Evolutionary conservation across 768 basidiomycete genomes (phyloP).

Genomic region (Tulasnella sp.): DNA sequence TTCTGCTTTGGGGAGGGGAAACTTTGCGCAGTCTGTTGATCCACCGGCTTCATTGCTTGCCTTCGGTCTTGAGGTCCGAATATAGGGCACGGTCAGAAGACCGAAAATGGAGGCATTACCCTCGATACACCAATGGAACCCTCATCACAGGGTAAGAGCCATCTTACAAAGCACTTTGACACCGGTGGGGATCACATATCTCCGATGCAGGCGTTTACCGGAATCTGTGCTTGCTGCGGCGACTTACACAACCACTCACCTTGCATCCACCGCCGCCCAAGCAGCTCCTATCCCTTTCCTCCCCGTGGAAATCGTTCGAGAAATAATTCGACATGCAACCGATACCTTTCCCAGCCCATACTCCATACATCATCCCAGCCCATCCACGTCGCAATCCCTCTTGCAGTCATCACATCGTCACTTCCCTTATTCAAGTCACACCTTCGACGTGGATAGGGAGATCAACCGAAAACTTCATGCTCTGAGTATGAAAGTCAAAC

Average conservation of each 20-base stretch:
- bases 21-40: too few relatives aligned
- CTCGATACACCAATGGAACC: not conserved
- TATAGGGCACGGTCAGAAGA: not conserved
- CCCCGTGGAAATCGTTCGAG: not conserved
- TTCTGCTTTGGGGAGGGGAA: too few relatives aligned
- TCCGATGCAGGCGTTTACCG: not conserved
- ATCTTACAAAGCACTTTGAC: not conserved
- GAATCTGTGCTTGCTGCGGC: not conserved
- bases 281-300: not conserved
- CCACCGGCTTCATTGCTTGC: too few relatives aligned
- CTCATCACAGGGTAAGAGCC: not conserved
- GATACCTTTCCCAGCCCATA: not conserved
- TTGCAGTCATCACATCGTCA: not conserved
- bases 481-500: not conserved
- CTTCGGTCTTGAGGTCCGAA: not conserved
- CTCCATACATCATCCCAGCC: not conserved
- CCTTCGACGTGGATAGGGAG: not conserved
- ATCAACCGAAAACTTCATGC: not conserved
- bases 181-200: not conserved
- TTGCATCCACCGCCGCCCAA: not conserved
- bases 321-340: not conserved
- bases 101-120: not conserved
- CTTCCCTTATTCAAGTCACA: not conserved
- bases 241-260: too few relatives aligned
- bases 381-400: not conserved